A percentile compares a stretch with the other conserved stretches of the same genome.
These are phyloP conservation scores for Melastoma malabathricum DNA, from an alignment of 345 rosid genomes.

Conservation along the genomic window DNA sequence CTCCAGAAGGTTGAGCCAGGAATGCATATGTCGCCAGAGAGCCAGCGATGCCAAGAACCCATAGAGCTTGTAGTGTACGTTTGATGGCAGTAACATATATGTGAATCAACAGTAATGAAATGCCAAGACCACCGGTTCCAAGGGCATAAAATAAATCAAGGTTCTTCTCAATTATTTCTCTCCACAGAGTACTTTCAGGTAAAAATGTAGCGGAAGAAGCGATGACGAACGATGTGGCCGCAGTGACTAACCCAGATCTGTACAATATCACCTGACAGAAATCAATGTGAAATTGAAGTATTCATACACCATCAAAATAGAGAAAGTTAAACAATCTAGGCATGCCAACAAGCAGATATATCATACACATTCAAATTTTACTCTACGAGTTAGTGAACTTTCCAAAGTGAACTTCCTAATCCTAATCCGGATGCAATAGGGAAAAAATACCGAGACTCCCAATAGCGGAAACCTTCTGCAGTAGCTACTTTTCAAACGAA, in stretches of 20 bases:
- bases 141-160: slow-evolving; percentile 45
- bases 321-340: too few relatives aligned
- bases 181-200: slow-evolving; percentile 32
- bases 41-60: slow-evolving; percentile 72
- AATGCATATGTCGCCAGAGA: slow-evolving; percentile 43
- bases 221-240: slow-evolving; percentile 63
- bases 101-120: slow-evolving; percentile 68
- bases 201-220: slow-evolving; percentile 70
- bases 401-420: too few relatives aligned
- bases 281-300: slow-evolving; percentile 4
- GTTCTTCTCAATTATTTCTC: slow-evolving; percentile 43
- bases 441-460: too few relatives aligned
- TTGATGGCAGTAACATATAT: slow-evolving; percentile 87
- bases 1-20: slow-evolving; percentile 65
- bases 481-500: too few relatives aligned
- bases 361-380: too few relatives aligned
- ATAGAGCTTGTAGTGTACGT: slow-evolving; percentile 83
- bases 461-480: too few relatives aligned
- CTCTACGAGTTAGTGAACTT: too few relatives aligned
- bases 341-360: too few relatives aligned
- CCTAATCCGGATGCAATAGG: too few relatives aligned
- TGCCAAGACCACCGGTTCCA: slow-evolving; percentile 75
- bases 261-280: slow-evolving; percentile 63
- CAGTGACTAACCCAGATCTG: slow-evolving; percentile 72
- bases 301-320: neutral